phyloP scores from a whole-genome alignment of 2,329 filamentous ascomycete species.

The Alternaria sp. region DNA sequence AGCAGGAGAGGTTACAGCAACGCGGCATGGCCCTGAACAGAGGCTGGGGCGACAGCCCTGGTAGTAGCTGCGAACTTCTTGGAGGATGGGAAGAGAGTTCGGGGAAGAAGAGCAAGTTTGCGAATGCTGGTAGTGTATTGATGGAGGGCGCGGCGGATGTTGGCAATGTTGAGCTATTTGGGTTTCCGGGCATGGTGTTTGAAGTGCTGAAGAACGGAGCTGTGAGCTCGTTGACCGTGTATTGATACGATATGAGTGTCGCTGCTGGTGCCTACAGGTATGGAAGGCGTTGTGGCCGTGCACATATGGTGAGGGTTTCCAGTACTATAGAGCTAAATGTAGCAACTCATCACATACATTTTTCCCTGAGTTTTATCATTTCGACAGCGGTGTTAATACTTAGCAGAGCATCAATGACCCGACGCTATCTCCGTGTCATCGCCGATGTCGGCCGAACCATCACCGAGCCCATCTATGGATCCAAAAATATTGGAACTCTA shows the following conservation, averaged over 20 bases:
- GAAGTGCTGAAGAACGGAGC: conserved; percentile 93
- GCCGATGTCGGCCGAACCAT: conserved; percentile 19
- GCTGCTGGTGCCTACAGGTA: not conserved
- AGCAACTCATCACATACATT: too few species aligned
- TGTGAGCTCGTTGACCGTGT: conserved; percentile 88
- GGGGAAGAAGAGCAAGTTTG: conserved; percentile 43
- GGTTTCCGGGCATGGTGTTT: conserved; percentile 92
- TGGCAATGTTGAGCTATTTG: conserved; percentile 83
- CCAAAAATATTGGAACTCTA: conserved; percentile 19
- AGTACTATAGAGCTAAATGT: too few species aligned
- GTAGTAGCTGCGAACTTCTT: conserved; percentile 77
- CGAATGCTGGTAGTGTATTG: conserved; percentile 45
- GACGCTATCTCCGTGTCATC: conserved; percentile 11
- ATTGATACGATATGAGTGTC: conserved; percentile 57
- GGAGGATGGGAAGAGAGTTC: conserved; percentile 72
- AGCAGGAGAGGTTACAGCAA: conserved; percentile 61
- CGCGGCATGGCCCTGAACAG: conserved; percentile 83
- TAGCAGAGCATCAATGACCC: not conserved
- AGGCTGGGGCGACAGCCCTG: conserved; percentile 89
- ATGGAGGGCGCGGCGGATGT: conserved; percentile 58
- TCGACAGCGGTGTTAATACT: not conserved
- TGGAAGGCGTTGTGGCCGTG: not conserved
- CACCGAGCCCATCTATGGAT: conserved; percentile 11
- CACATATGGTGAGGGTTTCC: too few species aligned
- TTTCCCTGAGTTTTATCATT: not conserved